Conservation (phyloP, 768 basidiomycete species). For the Chlorophyllum brunneum region DNA sequence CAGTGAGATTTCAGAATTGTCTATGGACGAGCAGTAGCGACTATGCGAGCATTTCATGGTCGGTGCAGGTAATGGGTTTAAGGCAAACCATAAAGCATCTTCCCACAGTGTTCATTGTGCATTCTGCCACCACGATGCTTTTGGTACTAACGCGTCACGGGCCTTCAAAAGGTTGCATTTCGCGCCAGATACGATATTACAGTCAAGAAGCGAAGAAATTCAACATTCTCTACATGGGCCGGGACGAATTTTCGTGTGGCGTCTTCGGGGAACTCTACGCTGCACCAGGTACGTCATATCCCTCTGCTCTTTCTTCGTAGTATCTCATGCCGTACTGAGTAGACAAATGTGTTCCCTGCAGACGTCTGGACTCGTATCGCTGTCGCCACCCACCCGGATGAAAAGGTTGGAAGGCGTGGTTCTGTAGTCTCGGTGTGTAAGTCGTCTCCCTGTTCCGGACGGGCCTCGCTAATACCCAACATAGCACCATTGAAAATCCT, state of each 20-base stretch:
- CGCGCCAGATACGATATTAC: not conserved
- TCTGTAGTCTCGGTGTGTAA: conserved; percentile 54
- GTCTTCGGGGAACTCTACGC: conserved; percentile 62
- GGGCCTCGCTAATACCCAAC: not conserved
- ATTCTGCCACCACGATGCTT: not conserved
- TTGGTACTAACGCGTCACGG: not conserved
- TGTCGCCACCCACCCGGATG: conserved; percentile 73
- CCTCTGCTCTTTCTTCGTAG: not conserved
- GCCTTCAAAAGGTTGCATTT: not conserved
- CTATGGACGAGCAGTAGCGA: no score
- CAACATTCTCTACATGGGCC: conserved; percentile 84
- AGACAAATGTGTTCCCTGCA: conserved; percentile 26
- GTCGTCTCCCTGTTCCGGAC: conserved; percentile 14
- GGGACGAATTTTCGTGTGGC: conserved; percentile 81
- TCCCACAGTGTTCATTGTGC: not conserved
- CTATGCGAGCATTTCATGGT: no score
- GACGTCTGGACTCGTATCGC: conserved; percentile 73
- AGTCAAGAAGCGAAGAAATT: conserved; percentile 29
- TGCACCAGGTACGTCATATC: conserved; percentile 48
- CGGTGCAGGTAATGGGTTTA: not conserved
- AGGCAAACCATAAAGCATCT: no score
- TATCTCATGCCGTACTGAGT: conserved; percentile 13
- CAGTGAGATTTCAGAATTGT: no score
- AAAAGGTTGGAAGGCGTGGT: conserved; percentile 57
- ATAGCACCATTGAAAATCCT: conserved; percentile 69